phyloP scores from a whole-genome alignment of 768 basidiomycete genomes.

The Pleurotus tuber-regium region DNA sequence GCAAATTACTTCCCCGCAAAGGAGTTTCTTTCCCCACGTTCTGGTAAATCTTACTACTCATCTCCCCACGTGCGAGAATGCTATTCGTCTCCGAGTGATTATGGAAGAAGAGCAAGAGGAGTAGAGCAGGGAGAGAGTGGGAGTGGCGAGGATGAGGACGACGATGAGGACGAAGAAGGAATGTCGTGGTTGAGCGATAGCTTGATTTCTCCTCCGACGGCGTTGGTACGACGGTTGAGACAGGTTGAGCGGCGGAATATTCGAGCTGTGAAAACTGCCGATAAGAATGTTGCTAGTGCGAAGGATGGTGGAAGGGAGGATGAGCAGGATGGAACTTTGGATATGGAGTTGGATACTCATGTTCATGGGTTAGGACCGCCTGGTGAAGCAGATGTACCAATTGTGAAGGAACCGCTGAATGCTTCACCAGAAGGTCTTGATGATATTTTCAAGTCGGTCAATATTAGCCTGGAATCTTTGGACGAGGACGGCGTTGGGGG shows the following conservation, averaged over 20 bases:
- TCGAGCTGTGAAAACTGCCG: not conserved
- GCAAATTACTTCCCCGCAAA: not conserved
- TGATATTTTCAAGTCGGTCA: slow-evolving; percentile 7
- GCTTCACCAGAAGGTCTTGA: not conserved
- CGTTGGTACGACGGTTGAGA: not conserved
- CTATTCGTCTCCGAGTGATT: not conserved
- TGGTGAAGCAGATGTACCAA: not conserved
- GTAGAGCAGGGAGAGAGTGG: not conserved
- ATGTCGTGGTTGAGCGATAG: slow-evolving; percentile 7
- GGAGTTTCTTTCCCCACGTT: slow-evolving; percentile 3
- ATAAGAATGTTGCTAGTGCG: not conserved
- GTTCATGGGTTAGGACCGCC: not conserved
- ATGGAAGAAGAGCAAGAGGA: not conserved
- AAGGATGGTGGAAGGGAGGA: not conserved
- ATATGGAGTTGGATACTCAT: slow-evolving; percentile 5
- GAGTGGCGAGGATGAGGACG: not conserved
- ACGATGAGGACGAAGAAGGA: not conserved
- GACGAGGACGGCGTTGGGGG: no score
- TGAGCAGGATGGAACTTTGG: slow-evolving; percentile 5
- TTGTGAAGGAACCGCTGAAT: not conserved
- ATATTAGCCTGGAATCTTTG: slow-evolving; percentile 1
- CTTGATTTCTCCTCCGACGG: slow-evolving; percentile 7
- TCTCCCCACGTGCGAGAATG: not conserved
- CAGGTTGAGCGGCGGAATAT: not conserved
- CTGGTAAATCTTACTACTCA: not conserved